Conservation (phyloP, 495 filamentous ascomycete genomes). For the Aspergillus incahuasiensis region DNA sequence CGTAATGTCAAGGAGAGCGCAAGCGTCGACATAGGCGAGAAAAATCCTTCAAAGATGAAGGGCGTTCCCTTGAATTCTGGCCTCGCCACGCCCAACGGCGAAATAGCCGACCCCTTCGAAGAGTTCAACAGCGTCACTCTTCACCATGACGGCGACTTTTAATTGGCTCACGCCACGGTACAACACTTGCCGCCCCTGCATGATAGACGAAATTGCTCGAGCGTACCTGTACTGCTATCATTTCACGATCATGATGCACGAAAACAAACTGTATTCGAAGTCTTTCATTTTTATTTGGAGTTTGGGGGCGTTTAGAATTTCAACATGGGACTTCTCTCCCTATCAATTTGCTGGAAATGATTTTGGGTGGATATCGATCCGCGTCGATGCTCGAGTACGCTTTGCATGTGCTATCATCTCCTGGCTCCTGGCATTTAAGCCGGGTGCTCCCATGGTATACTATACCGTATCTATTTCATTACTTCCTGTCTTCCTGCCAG, state of each 20-base stretch:
- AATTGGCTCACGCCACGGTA: neutral
- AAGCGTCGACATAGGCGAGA: conserved; percentile 81
- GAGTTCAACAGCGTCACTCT: conserved; percentile 98
- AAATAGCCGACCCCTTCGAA: conserved; percentile 90
- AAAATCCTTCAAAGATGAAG: conserved; percentile 53
- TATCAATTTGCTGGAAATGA: conserved; percentile 10
- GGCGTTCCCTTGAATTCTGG: conserved; percentile 84
- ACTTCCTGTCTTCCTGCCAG: neutral
- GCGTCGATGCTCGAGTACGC: conserved; percentile 1
- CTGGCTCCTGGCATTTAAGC: conserved; percentile 1
- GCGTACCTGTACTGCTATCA: conserved; percentile 25
- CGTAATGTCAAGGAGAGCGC: conserved; percentile 95
- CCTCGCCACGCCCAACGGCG: conserved; percentile 76
- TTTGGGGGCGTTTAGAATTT: conserved; percentile 23
- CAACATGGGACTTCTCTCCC: conserved; percentile 11
- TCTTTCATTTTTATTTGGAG: conserved; percentile 25
- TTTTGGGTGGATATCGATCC: conserved; percentile 14
- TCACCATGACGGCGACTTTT: conserved; percentile 84
- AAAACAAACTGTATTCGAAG: conserved; percentile 29
- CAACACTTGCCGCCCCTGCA: conserved; percentile 9
- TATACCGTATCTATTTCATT: neutral
- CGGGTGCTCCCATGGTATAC: conserved; percentile 12
- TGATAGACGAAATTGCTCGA: conserved; percentile 22
- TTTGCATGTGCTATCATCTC: conserved; percentile 17
- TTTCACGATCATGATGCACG: conserved; percentile 40